A percentile compares a stretch with the other conserved stretches of the same genome.
Evolutionary conservation across 495 filamentous ascomycete genomes (phyloP).

Genomic region (Aspergillus egyptiacus): DNA sequence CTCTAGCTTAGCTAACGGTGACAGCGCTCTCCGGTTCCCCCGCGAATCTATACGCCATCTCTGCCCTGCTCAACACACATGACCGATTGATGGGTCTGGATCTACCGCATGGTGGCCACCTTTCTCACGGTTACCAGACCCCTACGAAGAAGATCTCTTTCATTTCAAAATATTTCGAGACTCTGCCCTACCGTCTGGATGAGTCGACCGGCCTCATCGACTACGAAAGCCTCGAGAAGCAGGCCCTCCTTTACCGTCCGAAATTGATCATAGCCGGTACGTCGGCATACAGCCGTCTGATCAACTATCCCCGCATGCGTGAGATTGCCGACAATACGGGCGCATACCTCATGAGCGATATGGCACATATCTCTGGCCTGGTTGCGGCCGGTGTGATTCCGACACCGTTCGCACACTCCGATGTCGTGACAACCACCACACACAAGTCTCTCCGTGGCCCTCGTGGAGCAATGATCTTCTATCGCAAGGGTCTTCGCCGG

Average conservation of each 20-base stretch:
- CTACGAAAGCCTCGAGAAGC: slow-evolving; percentile 81
- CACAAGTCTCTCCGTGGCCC: slow-evolving; percentile 96
- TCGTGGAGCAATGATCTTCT: slow-evolving; percentile 97
- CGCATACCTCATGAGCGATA: slow-evolving; percentile 88
- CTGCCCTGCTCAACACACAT: slow-evolving; percentile 83
- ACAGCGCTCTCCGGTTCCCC: slow-evolving; percentile 93
- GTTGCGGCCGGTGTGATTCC: slow-evolving; percentile 87
- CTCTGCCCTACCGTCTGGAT: slow-evolving; percentile 86
- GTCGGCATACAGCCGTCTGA: slow-evolving; percentile 88
- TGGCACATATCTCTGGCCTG: slow-evolving; percentile 96
- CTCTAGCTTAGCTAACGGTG: not conserved
- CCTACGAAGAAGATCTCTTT: slow-evolving; percentile 98
- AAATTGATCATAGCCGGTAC: slow-evolving; percentile 94
- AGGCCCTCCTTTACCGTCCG: slow-evolving; percentile 81
- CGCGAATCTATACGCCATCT: slow-evolving; percentile 94
- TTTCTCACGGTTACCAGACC: slow-evolving; percentile 97
- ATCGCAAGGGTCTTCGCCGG: slow-evolving; percentile 80
- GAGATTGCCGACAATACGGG: slow-evolving; percentile 83
- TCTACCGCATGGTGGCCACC: slow-evolving; percentile 90
- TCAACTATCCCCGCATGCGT: slow-evolving; percentile 87
- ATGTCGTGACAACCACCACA: slow-evolving; percentile 96
- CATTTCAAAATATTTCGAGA: slow-evolving; percentile 98
- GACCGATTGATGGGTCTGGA: slow-evolving; percentile 97
- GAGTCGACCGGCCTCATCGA: slow-evolving; percentile 89
- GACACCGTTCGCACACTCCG: slow-evolving; percentile 80